These are phyloP conservation scores for Pterulicium gracile DNA, from an alignment of 1,284 basidiomycete species.

Conservation along the genomic window DNA sequence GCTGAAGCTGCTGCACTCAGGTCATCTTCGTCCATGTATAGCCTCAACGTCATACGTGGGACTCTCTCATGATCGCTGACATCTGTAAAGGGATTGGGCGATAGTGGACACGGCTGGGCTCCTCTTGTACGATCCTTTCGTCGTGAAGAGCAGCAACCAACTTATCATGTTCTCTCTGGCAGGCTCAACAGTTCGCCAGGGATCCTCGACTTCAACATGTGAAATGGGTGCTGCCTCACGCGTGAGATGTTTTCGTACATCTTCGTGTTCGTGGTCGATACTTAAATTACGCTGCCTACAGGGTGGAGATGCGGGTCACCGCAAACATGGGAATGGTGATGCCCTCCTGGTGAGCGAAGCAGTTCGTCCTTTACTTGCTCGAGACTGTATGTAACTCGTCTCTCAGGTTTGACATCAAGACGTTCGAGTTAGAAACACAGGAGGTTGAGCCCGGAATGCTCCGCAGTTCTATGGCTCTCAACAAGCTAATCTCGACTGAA, in stretches of 20 bases:
- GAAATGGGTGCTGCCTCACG: constrained; percentile 78
- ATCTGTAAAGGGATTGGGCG: constrained; percentile 54
- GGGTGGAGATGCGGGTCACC: constrained; percentile 46
- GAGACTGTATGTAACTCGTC: background rate
- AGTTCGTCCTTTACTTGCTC: background rate
- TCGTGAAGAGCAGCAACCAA: background rate
- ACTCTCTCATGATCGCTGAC: constrained; percentile 6
- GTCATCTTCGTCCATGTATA: constrained; percentile 79
- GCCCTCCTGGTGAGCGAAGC: constrained; percentile 52
- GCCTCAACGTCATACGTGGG: constrained; percentile 9
- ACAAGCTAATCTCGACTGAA: constrained; percentile 33
- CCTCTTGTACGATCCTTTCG: constrained; percentile 49
- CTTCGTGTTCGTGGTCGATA: constrained; percentile 9
- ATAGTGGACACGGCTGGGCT: constrained; percentile 67
- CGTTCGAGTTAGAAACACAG: constrained; percentile 20
- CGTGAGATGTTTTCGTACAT: constrained; percentile 30
- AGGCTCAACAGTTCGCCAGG: constrained; percentile 17
- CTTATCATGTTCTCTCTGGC: background rate
- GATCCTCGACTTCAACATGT: constrained; percentile 54
- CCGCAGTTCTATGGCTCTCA: constrained; percentile 24
- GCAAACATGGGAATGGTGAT: constrained; percentile 62
- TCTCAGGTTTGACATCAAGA: constrained; percentile 31
- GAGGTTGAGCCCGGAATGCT: constrained; percentile 42
- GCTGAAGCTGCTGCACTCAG: too few species aligned
- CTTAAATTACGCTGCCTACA: constrained; percentile 16